These are phyloP conservation scores for Fusarium setosum DNA, from an alignment of 2,329 filamentous ascomycete genomes.

Conservation along the genomic window DNA sequence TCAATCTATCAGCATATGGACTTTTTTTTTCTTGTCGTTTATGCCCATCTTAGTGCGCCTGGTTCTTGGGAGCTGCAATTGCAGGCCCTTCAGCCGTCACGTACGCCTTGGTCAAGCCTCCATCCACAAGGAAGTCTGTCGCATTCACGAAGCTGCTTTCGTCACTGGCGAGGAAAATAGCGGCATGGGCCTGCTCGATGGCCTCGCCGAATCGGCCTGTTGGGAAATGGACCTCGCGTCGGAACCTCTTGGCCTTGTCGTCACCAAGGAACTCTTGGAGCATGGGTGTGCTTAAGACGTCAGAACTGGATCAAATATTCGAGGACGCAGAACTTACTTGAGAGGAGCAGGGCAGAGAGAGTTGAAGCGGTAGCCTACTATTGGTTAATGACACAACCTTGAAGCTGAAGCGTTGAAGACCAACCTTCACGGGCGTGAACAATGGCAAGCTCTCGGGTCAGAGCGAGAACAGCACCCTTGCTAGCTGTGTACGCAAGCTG, in stretches of 20 bases:
- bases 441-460: neutral
- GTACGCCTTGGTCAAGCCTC: neutral
- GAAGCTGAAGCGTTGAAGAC: neutral
- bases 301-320: no score
- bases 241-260: neutral
- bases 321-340: neutral
- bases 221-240: neutral
- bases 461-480: slow-evolving; percentile 72
- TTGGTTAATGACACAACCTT: no score
- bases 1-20: no score
- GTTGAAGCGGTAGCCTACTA: neutral
- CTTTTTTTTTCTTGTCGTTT: neutral
- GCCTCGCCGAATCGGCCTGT: neutral
- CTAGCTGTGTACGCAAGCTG: slow-evolving; percentile 82
- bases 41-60: neutral
- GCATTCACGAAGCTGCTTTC: neutral
- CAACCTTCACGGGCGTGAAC: neutral
- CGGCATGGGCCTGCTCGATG: neutral
- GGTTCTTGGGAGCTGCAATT: neutral
- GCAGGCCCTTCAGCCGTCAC: neutral
- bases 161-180: neutral
- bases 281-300: neutral
- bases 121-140: neutral
- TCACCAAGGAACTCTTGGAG: neutral
- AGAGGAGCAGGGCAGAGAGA: neutral